Conservation (phyloP, 441 rosid genomes). For the Jatropha podagrica region DNA sequence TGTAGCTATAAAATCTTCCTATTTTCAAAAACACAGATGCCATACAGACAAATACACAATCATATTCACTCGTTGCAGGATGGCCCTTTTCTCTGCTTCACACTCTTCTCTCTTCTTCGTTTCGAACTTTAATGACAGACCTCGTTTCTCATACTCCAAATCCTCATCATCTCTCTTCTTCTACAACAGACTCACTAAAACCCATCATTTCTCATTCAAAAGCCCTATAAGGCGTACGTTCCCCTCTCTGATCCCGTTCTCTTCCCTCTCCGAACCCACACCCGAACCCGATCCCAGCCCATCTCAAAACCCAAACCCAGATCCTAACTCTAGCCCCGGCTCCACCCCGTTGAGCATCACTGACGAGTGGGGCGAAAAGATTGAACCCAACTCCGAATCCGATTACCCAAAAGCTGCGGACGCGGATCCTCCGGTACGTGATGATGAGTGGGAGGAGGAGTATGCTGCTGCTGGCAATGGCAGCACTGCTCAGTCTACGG, state of each 20-base stretch:
- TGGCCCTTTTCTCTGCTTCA: constrained; percentile 52
- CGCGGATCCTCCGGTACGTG: constrained; percentile 71
- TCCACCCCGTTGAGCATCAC: constrained; percentile 30
- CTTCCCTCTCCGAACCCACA: constrained; percentile 7
- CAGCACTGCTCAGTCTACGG: constrained; percentile 18
- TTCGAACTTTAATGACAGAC: constrained; percentile 12
- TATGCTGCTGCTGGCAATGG: constrained; percentile 38
- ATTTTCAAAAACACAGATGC: too few species aligned
- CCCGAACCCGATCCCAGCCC: constrained; percentile 20
- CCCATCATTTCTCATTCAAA: constrained; percentile 7
- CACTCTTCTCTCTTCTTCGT: constrained; percentile 33
- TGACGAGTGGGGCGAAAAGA: constrained; percentile 91
- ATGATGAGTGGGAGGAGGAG: constrained; percentile 81
- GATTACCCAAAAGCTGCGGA: constrained; percentile 38
- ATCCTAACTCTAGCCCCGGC: constrained; percentile 18
- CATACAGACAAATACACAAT: neutral
- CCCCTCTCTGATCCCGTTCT: constrained; percentile 5
- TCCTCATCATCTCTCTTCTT: constrained; percentile 25
- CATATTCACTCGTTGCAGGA: constrained; percentile 5
- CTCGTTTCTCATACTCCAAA: constrained; percentile 15
- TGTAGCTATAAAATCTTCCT: too few species aligned
- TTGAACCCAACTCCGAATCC: constrained; percentile 37
- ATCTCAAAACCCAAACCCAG: neutral
- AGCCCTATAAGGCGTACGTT: neutral
- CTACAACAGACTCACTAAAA: constrained; percentile 12